phyloP scores from a whole-genome alignment of 768 basidiomycete genomes.

The Panaeolus papilionaceus region DNA sequence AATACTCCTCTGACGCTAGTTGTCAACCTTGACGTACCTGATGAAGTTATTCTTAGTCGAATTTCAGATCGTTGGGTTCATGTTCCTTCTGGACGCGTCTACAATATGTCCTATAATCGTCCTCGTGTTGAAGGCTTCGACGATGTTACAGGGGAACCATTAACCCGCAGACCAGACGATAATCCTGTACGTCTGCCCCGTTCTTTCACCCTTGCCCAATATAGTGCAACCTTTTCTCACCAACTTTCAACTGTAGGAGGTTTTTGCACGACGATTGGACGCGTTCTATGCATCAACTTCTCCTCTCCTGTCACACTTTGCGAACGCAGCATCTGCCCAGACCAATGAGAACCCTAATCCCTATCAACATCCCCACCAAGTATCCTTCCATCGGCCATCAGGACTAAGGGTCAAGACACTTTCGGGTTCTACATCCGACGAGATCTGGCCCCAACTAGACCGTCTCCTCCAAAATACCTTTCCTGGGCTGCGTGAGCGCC shows the following conservation, averaged over 20 bases:
- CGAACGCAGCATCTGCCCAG: slow-evolving; percentile 37
- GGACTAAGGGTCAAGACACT: slow-evolving; percentile 63
- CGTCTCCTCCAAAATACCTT: slow-evolving; percentile 60
- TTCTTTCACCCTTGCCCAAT: slow-evolving; percentile 4
- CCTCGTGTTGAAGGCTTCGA: slow-evolving; percentile 83
- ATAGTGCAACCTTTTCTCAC: slow-evolving; percentile 20
- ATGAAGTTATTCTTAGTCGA: slow-evolving; percentile 82
- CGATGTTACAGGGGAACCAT: slow-evolving; percentile 85
- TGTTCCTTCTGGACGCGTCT: slow-evolving; percentile 85
- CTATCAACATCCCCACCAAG: slow-evolving; percentile 57
- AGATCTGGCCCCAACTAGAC: slow-evolving; percentile 90
- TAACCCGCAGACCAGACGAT: slow-evolving; percentile 90
- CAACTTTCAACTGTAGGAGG: slow-evolving; percentile 54
- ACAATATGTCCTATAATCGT: slow-evolving; percentile 88
- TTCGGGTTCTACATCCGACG: slow-evolving; percentile 79
- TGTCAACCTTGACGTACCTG: slow-evolving; percentile 88
- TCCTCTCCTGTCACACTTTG: slow-evolving; percentile 80
- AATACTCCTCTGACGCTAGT: slow-evolving; percentile 77
- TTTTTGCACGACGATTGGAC: slow-evolving; percentile 75
- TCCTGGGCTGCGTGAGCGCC: slow-evolving; percentile 61
- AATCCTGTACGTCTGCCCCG: slow-evolving; percentile 67
- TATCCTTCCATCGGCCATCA: slow-evolving; percentile 51
- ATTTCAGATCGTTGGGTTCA: slow-evolving; percentile 94
- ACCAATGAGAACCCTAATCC: slow-evolving; percentile 34
- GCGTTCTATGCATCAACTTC: slow-evolving; percentile 83